These are phyloP conservation scores for Aspergillus biplanus DNA, from an alignment of 495 filamentous ascomycete genomes.

Conservation along the genomic window DNA sequence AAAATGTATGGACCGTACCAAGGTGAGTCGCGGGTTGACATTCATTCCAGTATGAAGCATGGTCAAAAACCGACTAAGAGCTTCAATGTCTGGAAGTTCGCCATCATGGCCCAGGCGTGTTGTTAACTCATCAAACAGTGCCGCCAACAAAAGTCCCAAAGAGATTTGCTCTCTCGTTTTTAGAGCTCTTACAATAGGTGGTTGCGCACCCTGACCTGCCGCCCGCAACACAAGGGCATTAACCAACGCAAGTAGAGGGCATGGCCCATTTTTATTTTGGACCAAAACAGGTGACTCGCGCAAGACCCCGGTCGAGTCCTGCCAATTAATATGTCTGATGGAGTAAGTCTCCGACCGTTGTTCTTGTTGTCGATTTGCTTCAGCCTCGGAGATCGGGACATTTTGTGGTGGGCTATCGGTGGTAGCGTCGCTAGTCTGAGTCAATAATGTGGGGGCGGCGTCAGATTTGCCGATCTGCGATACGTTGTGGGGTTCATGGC, in stretches of 20 bases:
- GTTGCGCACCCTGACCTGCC: conserved; percentile 63
- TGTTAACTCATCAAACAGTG: conserved; percentile 89
- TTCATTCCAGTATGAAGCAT: conserved; percentile 97
- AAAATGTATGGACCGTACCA: conserved; percentile 45
- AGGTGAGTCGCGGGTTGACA: conserved; percentile 86
- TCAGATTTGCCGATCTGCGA: conserved; percentile 13
- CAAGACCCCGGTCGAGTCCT: conserved; percentile 43
- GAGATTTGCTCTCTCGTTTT: conserved; percentile 84
- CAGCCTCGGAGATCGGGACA: conserved; percentile 32
- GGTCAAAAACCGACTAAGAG: conserved; percentile 83
- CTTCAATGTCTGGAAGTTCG: conserved; percentile 80
- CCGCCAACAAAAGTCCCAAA: conserved; percentile 80
- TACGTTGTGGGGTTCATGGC: not conserved
- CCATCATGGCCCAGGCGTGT: conserved; percentile 57
- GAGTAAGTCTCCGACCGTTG: conserved; percentile 68
- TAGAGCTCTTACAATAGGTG: conserved; percentile 76
- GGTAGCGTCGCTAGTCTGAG: conserved; percentile 6
- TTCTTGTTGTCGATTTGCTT: conserved; percentile 43
- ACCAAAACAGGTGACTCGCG: conserved; percentile 77
- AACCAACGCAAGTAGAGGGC: conserved; percentile 89
- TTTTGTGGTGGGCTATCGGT: conserved; percentile 14
- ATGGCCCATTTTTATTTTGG: conserved; percentile 93
- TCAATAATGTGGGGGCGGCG: conserved; percentile 15
- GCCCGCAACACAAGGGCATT: conserved; percentile 88
- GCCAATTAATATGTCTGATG: conserved; percentile 72